These are phyloP conservation scores for Solanum pinnatisectum DNA, from an alignment of 257 asterid species.

Conservation along the genomic window DNA sequence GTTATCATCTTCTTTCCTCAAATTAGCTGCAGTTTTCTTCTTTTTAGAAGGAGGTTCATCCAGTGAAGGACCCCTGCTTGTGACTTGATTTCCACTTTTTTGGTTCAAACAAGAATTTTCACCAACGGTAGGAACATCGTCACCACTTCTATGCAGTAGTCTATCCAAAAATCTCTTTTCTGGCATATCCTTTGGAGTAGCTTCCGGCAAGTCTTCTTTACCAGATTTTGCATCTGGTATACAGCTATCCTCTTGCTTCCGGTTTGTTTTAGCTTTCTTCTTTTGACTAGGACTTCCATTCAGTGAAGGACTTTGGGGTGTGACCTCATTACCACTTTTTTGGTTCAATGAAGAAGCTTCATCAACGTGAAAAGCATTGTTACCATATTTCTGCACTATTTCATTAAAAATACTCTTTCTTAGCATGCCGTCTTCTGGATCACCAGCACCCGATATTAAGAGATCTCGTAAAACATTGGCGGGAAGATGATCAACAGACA, in stretches of 20 bases:
- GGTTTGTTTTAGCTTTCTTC: background rate
- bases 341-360: constrained; percentile 1
- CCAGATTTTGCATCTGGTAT: background rate
- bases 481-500: constrained; percentile 14
- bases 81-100: background rate
- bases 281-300: constrained; percentile 1
- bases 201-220: background rate
- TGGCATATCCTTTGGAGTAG: background rate
- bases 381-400: constrained; percentile 10
- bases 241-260: background rate
- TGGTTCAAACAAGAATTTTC: constrained; percentile 2
- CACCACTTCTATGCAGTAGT: constrained; percentile 5
- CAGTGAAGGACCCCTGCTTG: background rate
- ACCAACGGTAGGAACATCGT: background rate
- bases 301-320: background rate
- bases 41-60: background rate
- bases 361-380: background rate
- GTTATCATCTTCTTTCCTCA: background rate
- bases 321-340: background rate
- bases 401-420: constrained; percentile 9
- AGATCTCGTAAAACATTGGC: constrained; percentile 13
- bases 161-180: constrained; percentile 5
- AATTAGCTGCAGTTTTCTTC: background rate
- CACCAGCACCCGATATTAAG: constrained; percentile 6
- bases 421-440: constrained; percentile 6